Evolutionary conservation across 2,329 filamentous ascomycete species (phyloP).

Genomic region (Monosporascus sp.): DNA sequence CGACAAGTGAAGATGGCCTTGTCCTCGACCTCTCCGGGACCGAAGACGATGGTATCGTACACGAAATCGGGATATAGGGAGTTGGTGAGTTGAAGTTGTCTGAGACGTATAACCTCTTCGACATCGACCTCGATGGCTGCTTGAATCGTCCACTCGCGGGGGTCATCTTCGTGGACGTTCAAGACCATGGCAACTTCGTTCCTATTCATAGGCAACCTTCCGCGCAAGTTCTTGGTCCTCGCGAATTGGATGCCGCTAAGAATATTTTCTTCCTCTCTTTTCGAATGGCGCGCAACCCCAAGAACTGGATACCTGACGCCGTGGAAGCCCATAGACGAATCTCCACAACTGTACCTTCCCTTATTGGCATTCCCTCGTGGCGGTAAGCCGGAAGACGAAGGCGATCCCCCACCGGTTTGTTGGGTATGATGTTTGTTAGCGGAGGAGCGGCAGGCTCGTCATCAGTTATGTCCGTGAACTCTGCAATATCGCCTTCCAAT

Average conservation of each 20-base stretch:
- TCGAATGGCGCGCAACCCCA: constrained; percentile 7
- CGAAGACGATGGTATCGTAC: constrained; percentile 17
- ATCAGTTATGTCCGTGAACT: too few relatives aligned
- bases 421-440: too few relatives aligned
- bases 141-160: constrained; percentile 27
- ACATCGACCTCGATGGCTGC: constrained; percentile 38
- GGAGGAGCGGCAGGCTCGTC: too few relatives aligned
- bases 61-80: constrained; percentile 36
- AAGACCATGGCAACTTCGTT: constrained; percentile 42
- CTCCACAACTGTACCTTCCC: constrained; percentile 6
- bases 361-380: constrained; percentile 1
- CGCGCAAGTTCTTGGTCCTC: constrained; percentile 25
- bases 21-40: constrained; percentile 14
- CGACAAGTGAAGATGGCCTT: constrained; percentile 45
- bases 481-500: too few relatives aligned
- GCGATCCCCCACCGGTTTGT: not conserved
- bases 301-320: constrained; percentile 9
- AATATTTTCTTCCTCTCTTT: constrained; percentile 13
- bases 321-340: constrained; percentile 1
- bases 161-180: constrained; percentile 33
- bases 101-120: constrained; percentile 31
- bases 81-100: constrained; percentile 53
- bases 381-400: not conserved
- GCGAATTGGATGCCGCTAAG: constrained; percentile 34
- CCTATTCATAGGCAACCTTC: constrained; percentile 28